Percentiles rank a stretch among this genome's conserved stretches.
phyloP scores from a whole-genome alignment of 2,329 filamentous ascomycete genomes.

The Trichoderma atrobrunneum region DNA sequence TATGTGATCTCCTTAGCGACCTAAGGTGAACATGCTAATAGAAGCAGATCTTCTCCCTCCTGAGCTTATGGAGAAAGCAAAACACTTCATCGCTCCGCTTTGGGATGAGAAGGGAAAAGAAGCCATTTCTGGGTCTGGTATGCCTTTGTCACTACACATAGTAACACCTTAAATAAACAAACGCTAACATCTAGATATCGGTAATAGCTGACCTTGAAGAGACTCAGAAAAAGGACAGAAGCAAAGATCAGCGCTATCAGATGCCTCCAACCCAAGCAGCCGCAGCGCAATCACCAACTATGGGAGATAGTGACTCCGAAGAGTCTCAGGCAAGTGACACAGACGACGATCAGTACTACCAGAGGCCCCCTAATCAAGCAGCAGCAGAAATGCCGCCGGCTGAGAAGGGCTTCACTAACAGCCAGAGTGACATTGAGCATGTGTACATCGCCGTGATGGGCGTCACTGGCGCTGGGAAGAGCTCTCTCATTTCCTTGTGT shows the following conservation, averaged over 20 bases:
- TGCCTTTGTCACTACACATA: neutral
- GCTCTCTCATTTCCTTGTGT: neutral
- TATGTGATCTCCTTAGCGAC: too few relatives aligned
- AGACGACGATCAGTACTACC: neutral
- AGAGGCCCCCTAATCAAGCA: neutral
- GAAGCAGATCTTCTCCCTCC: neutral
- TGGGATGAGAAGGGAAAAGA: neutral
- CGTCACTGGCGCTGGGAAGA: neutral
- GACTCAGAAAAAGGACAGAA: neutral
- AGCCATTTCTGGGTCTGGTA: neutral
- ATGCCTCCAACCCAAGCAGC: neutral
- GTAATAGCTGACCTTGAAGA: neutral
- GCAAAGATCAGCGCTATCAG: neutral
- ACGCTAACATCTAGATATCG: neutral
- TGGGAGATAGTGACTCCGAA: neutral
- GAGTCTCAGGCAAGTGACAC: neutral
- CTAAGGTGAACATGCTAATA: neutral
- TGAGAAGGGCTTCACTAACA: fast-evolving
- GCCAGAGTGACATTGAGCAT: neutral
- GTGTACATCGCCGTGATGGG: neutral
- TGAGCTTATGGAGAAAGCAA: neutral
- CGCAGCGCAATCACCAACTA: too few relatives aligned
- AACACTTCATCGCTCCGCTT: neutral
- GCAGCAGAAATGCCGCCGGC: fast-evolving
- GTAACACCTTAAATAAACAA: too few relatives aligned